Base-by-base conservation (phyloP, 2,329 filamentous ascomycete genomes). In the Balansia obtecta region DNA sequence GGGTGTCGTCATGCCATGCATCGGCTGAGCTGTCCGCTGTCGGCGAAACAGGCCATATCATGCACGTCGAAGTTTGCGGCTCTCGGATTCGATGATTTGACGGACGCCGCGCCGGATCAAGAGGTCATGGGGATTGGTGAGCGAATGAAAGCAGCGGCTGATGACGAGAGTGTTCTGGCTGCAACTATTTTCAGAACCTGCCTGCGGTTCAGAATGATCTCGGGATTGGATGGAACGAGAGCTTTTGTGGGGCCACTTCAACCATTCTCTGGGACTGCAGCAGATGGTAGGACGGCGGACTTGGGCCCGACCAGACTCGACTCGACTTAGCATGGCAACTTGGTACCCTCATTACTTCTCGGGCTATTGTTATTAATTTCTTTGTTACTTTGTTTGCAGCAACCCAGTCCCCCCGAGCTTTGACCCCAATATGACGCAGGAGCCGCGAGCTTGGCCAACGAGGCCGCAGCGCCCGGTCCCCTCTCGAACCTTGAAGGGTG, bases 351-450 rank as follows among this genome's bases (percentile, higher is more conserved):
- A 22, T 22, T 22, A 22, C 20, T 34, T 16, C 34, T 42, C 20
- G 30, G n/a, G 16, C 39, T 22, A 33, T 27, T 41, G 10, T 37
- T 45, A 9, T 16, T 42, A 6, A 27, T 27, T 22, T 22, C 5
- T 16, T 33, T 8, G 20, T 48, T 32, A 41, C 37, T 39, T 48
- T 34, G 39, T 44, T 48, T 22, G 39, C 45, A 15, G 30, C 30
- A 47, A 30, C 45, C 20, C 38, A 32, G n/a, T n/a, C 32, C 43
- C 7, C 27, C 42, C 8, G 39, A 42, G n/a, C 27, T 32, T 48
- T 15, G 42, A 49, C 32, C 38, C 46, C 43, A 46, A 43, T 32
- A 42, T 44, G 10, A 46, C 49, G 46, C 50, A 42, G 38, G 32
- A 39, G 37, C 43, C 38, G 30, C 46, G 30, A 40, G 34, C 20